Conservation (phyloP, 352 stramenopile species). For the Phytopythium mirpurense region DNA sequence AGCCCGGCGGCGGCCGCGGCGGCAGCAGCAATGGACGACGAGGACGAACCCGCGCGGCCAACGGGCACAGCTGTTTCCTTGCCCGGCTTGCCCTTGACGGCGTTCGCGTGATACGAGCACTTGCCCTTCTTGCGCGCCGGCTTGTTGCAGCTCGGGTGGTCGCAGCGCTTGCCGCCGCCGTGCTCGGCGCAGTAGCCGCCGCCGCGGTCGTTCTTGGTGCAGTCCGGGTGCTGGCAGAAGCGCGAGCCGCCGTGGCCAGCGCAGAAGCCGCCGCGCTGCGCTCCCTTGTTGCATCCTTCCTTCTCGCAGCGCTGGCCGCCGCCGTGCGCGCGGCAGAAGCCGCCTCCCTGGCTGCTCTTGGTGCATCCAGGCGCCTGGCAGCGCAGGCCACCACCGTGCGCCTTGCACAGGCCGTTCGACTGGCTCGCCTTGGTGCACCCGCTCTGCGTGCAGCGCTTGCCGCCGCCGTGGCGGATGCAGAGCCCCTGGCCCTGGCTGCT, state of each 20-base stretch:
- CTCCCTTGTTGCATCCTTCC: constrained; percentile 80
- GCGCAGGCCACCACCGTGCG: constrained; percentile 73
- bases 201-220: constrained; percentile 84
- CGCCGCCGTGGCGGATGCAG: constrained; percentile 81
- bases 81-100: constrained; percentile 55
- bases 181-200: constrained; percentile 84
- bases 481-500: constrained; percentile 77
- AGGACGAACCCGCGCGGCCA: background rate
- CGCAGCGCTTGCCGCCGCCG: constrained; percentile 80
- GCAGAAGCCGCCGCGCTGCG: constrained; percentile 76
- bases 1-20: constrained; percentile 2
- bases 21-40: background rate
- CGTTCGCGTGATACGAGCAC: constrained; percentile 83
- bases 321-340: constrained; percentile 81
- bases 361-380: constrained; percentile 72
- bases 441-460: constrained; percentile 70
- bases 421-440: constrained; percentile 81
- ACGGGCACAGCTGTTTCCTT: constrained; percentile 37
- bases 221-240: constrained; percentile 82
- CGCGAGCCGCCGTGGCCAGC: constrained; percentile 74
- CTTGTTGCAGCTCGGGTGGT: constrained; percentile 70
- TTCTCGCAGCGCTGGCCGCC: constrained; percentile 81
- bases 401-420: constrained; percentile 84
- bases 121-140: constrained; percentile 83
- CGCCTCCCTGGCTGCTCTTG: constrained; percentile 77